These are phyloP conservation scores for Penicillium pulvis DNA, from an alignment of 495 filamentous ascomycete species.

Conservation along the genomic window DNA sequence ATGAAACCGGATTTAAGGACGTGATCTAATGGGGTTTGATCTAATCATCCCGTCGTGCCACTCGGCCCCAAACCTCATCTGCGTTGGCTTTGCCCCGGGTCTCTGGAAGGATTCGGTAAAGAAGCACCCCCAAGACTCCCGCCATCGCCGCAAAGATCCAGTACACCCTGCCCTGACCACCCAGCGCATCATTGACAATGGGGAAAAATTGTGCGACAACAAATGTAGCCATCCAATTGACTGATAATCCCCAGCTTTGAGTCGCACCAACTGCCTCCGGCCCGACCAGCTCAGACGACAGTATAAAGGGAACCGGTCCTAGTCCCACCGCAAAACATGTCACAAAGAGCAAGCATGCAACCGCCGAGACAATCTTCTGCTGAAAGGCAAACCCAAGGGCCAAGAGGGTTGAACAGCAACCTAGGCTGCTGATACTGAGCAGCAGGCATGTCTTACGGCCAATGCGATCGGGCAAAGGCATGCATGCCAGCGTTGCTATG, in stretches of 20 bases:
- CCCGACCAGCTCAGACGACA: slow-evolving; percentile 85
- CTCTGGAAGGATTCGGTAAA: slow-evolving; percentile 74
- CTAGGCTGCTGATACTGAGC: slow-evolving; percentile 80
- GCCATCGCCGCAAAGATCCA: slow-evolving; percentile 83
- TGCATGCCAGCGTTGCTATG: slow-evolving; percentile 73
- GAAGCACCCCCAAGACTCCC: slow-evolving; percentile 63
- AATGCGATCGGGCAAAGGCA: slow-evolving; percentile 81
- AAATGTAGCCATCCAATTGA: slow-evolving; percentile 91
- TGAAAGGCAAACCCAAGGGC: slow-evolving; percentile 72
- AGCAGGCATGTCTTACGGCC: slow-evolving; percentile 84
- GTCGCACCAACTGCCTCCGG: slow-evolving; percentile 86
- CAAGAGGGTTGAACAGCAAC: slow-evolving; percentile 68
- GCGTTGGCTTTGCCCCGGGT: slow-evolving; percentile 77
- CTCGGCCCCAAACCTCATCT: slow-evolving; percentile 87
- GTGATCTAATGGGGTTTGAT: not conserved
- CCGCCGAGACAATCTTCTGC: slow-evolving; percentile 71
- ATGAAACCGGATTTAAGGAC: not conserved
- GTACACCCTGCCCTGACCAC: slow-evolving; percentile 78
- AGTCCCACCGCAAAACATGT: slow-evolving; percentile 87
- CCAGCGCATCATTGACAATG: slow-evolving; percentile 71
- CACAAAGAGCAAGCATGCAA: slow-evolving; percentile 83
- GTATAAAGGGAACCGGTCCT: slow-evolving; percentile 91
- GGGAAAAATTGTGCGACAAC: slow-evolving; percentile 93
- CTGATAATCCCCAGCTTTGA: slow-evolving; percentile 79
- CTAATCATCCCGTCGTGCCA: slow-evolving; percentile 39